These are phyloP conservation scores for Pichia sp. DNA, from an alignment of 1,139 yeast species.

Conservation along the genomic window DNA sequence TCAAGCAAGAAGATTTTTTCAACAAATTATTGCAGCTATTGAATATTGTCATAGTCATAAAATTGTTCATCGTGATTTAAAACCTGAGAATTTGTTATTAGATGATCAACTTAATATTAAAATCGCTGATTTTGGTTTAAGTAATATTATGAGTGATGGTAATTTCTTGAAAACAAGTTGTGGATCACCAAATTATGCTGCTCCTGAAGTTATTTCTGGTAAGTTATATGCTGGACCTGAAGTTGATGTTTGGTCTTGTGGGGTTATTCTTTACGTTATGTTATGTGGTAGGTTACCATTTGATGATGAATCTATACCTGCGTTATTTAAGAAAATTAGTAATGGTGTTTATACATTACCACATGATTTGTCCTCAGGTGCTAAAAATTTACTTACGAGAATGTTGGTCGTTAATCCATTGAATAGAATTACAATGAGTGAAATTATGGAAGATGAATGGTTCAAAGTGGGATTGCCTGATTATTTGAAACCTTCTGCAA, in stretches of 20 bases:
- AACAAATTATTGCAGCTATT: constrained; percentile 95
- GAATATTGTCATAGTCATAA: constrained; percentile 97
- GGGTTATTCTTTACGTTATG: constrained; percentile 95
- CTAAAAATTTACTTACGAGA: constrained; percentile 76
- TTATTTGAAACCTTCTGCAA: constrained; percentile 69
- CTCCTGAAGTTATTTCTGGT: constrained; percentile 96
- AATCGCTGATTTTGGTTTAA: constrained; percentile 94
- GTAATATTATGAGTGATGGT: constrained; percentile 97
- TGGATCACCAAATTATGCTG: constrained; percentile 97
- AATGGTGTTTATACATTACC: constrained; percentile 95
- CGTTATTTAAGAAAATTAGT: constrained; percentile 86
- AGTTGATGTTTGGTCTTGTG: constrained; percentile 98
- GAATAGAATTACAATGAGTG: constrained; percentile 90
- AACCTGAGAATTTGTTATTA: constrained; percentile 86
- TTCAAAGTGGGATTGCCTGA: constrained; percentile 79
- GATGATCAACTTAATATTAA: constrained; percentile 91
- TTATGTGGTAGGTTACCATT: constrained; percentile 95
- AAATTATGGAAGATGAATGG: constrained; percentile 96
- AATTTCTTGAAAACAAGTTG: constrained; percentile 92
- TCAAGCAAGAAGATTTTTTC: constrained; percentile 93
- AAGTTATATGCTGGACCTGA: constrained; percentile 97
- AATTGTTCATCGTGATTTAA: constrained; percentile 93
- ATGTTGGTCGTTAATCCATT: constrained; percentile 97
- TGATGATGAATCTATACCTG: constrained; percentile 97
- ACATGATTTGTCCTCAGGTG: constrained; percentile 80